Percentiles rank a stretch among this genome's conserved stretches.
phyloP scores from a whole-genome alignment of 495 filamentous ascomycete species.

The Neurospora sp. region DNA sequence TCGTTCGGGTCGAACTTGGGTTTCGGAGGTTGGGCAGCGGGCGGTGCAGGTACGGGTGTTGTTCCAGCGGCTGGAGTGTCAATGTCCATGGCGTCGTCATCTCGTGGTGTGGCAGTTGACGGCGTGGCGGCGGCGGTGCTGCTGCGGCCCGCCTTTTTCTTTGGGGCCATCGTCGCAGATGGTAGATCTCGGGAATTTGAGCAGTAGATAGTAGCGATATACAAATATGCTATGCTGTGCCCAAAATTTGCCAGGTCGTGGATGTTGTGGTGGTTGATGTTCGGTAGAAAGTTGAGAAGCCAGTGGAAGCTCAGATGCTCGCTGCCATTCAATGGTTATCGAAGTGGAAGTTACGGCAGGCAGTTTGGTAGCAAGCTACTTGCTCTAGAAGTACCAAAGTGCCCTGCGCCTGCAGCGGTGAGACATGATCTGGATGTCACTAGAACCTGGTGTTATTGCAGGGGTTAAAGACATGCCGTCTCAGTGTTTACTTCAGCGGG shows the following conservation, averaged over 20 bases:
- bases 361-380: neutral
- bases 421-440: neutral
- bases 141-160: conserved; percentile 46
- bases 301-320: neutral
- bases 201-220: neutral
- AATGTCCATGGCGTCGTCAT: conserved; percentile 44
- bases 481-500: neutral
- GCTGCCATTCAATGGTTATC: no score
- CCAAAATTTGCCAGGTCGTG: neutral
- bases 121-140: conserved; percentile 24
- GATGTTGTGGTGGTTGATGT: neutral
- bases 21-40: conserved; percentile 15
- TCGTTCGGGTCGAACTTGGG: conserved; percentile 42
- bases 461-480: neutral
- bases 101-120: conserved; percentile 31
- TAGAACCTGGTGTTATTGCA: neutral
- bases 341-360: neutral
- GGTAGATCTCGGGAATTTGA: neutral
- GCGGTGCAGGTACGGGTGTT: conserved; percentile 29
- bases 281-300: neutral
- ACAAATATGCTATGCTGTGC: neutral
- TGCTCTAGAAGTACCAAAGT: neutral
- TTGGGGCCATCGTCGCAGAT: conserved; percentile 55
- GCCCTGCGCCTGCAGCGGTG: neutral
- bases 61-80: conserved; percentile 36